phyloP scores from a whole-genome alignment of 1,139 yeast genomes.

The Fermentozyma sake region DNA sequence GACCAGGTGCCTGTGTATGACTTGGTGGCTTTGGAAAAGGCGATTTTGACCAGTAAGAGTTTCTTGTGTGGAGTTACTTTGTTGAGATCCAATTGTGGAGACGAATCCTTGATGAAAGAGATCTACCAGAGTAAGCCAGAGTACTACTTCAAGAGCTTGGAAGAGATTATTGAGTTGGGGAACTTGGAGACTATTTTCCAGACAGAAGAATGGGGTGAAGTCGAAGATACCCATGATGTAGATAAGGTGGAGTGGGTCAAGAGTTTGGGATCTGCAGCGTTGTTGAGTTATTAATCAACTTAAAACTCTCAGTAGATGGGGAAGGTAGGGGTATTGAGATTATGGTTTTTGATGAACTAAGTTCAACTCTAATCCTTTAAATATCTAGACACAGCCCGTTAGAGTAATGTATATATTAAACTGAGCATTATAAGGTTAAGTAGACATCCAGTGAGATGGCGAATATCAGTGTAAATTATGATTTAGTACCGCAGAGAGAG shows the following conservation, averaged over 20 bases:
- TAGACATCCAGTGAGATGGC: no score
- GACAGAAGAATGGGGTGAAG: slow-evolving; percentile 94
- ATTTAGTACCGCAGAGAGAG: no score
- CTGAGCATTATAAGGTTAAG: no score
- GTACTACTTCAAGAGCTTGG: slow-evolving; percentile 43
- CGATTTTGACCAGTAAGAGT: slow-evolving; percentile 80
- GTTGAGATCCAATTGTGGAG: slow-evolving; percentile 34
- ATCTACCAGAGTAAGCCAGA: slow-evolving; percentile 27
- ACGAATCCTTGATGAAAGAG: slow-evolving; percentile 15
- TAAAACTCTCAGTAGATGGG: no score
- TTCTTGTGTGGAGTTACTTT: slow-evolving; percentile 67
- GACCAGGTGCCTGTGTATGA: slow-evolving; percentile 64
- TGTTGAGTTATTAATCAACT: slow-evolving; percentile 35
- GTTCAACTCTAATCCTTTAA: no score
- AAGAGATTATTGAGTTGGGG: slow-evolving; percentile 73
- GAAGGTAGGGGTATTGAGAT: no score
- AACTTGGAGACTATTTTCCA: slow-evolving; percentile 81
- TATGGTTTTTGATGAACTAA: no score
- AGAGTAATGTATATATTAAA: no score
- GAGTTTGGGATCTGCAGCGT: slow-evolving; percentile 76
- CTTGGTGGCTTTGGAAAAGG: slow-evolving; percentile 82
- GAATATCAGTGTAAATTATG: no score
- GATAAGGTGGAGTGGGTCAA: slow-evolving; percentile 86
- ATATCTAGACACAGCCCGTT: no score
- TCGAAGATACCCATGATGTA: slow-evolving; percentile 97